Conservation (phyloP, 805 yeast genomes). For the Pichia californica region DNA sequence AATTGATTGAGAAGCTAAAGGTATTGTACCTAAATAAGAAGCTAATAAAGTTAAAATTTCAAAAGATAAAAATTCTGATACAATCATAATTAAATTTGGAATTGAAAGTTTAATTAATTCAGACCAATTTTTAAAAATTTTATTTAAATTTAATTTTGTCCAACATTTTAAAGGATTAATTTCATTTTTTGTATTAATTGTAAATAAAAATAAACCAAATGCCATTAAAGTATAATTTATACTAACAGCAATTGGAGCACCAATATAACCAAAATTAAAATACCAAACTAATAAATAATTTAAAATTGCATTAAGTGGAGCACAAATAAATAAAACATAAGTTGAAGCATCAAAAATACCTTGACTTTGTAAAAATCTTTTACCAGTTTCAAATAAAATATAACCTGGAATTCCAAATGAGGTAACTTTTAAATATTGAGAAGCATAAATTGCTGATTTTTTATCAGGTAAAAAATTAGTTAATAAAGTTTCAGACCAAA, state of each 20-base stretch:
- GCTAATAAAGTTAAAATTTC: conserved; percentile 68
- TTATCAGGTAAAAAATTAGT: conserved; percentile 36
- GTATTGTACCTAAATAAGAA: conserved; percentile 54
- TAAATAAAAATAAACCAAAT: conserved; percentile 42
- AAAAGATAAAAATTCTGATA: conserved; percentile 75
- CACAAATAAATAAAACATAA: conserved; percentile 60
- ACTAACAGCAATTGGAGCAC: conserved; percentile 73
- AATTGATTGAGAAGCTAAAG: conserved; percentile 69
- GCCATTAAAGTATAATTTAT: conserved; percentile 71
- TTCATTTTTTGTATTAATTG: conserved; percentile 39
- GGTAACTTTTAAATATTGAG: conserved; percentile 48
- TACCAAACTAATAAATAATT: conserved; percentile 71
- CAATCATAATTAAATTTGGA: conserved; percentile 73
- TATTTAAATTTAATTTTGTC: conserved; percentile 27
- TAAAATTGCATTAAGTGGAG: conserved; percentile 64
- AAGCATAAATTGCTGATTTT: conserved; percentile 45
- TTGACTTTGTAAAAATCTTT: conserved; percentile 70
- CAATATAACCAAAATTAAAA: conserved; percentile 57
- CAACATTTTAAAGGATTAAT: conserved; percentile 30
- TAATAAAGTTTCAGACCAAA: conserved; percentile 46
- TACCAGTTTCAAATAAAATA: conserved; percentile 58
- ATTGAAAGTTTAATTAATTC: conserved; percentile 57
- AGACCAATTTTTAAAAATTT: conserved; percentile 51
- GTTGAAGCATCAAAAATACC: conserved; percentile 79
- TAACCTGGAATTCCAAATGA: conserved; percentile 69